phyloP scores from a whole-genome alignment of 83 land plant genomes.

The Thuja plicata region DNA sequence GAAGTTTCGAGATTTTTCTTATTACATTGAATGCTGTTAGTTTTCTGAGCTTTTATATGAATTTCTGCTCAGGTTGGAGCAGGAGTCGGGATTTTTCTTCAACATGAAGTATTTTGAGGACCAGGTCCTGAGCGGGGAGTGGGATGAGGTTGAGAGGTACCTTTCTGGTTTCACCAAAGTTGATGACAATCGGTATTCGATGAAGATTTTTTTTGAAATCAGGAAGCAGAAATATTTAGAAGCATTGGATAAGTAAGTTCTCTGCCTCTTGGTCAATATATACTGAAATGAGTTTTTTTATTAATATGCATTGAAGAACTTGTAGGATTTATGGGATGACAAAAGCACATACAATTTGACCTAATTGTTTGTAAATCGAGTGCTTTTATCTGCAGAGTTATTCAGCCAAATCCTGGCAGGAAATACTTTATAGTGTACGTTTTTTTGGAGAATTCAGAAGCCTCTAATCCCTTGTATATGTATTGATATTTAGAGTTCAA shows the following conservation, averaged over 20 bases:
- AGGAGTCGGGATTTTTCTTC: slow-evolving; percentile 80
- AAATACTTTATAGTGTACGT: not conserved
- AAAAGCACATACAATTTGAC: not conserved
- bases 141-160: slow-evolving; percentile 83
- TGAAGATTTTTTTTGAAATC: slow-evolving; percentile 85
- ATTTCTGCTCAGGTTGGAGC: slow-evolving; percentile 60
- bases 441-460: not conserved
- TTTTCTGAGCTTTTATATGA: not conserved
- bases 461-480: not conserved
- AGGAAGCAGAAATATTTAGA: slow-evolving; percentile 89
- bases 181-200: slow-evolving; percentile 79
- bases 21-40: not conserved
- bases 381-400: not conserved
- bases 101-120: slow-evolving; percentile 87
- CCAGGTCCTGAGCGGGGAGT: slow-evolving; percentile 67
- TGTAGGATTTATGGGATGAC: not conserved
- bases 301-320: not conserved
- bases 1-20: not conserved
- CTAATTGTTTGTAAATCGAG: not conserved
- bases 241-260: slow-evolving; percentile 66
- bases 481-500: no score
- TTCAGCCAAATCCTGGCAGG: not conserved
- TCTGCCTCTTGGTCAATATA: not conserved
- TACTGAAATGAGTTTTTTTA: not conserved
- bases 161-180: slow-evolving; percentile 82